Conservation (phyloP, 768 basidiomycete genomes). For the Lactarius akahatsu region DNA sequence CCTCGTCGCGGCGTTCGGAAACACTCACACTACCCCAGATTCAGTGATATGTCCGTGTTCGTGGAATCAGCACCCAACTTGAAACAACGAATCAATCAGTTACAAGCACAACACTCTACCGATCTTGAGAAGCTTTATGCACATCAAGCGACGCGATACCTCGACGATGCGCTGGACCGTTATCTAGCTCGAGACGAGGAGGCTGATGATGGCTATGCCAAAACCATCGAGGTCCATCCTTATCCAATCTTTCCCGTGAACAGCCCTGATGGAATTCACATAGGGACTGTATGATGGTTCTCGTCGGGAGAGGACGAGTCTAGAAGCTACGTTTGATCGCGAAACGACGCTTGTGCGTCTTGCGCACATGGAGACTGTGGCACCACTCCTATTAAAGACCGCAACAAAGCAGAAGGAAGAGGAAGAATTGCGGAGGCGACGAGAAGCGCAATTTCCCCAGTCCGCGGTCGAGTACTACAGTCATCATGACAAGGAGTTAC, state of each 20-base stretch:
- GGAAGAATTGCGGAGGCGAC: conserved; percentile 20
- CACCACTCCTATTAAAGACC: conserved; percentile 16
- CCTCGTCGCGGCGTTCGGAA: neutral
- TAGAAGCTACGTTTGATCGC: conserved; percentile 21
- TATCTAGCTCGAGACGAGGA: conserved; percentile 28
- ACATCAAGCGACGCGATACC: conserved; percentile 37
- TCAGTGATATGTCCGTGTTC: conserved; percentile 20
- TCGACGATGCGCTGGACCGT: conserved; percentile 37
- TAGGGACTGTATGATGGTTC: conserved; percentile 19
- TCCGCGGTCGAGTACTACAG: conserved; percentile 21
- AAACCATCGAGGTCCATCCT: conserved; percentile 16
- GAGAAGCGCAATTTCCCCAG: conserved; percentile 22
- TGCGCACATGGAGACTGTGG: conserved; percentile 16
- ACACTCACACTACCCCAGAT: conserved; percentile 15
- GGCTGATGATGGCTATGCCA: neutral
- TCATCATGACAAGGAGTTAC: conserved; percentile 26
- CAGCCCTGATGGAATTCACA: neutral
- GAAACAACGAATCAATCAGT: conserved; percentile 34
- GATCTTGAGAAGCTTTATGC: conserved; percentile 36
- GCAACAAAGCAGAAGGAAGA: conserved; percentile 21
- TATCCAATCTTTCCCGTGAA: neutral
- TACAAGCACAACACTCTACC: conserved; percentile 35
- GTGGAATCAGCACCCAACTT: conserved; percentile 35
- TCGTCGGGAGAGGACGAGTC: conserved; percentile 3
- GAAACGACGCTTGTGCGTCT: conserved; percentile 21